Conservation (phyloP, 2,329 filamentous ascomycete genomes). For the Grosmannia huntii region DNA sequence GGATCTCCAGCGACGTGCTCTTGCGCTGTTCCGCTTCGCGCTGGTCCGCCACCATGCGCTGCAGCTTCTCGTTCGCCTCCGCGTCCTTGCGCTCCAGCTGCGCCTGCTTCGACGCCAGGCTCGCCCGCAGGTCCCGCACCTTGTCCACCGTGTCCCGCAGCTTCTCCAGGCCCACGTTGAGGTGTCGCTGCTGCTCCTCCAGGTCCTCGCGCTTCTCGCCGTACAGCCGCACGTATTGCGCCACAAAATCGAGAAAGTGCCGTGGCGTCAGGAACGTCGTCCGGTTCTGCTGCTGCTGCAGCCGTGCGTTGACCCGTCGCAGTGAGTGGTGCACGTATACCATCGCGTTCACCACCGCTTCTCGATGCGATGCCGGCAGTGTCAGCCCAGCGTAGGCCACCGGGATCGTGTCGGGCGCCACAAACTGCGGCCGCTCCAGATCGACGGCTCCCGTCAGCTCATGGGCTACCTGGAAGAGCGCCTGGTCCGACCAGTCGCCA, state of each 20-base stretch:
- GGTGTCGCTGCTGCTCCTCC: slow-evolving; percentile 94
- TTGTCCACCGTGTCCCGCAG: slow-evolving; percentile 94
- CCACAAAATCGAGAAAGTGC: slow-evolving; percentile 96
- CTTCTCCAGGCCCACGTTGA: slow-evolving; percentile 97
- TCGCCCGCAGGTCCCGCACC: slow-evolving; percentile 80
- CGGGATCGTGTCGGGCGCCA: slow-evolving; percentile 79
- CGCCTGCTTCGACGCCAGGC: slow-evolving; percentile 85
- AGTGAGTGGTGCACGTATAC: slow-evolving; percentile 97
- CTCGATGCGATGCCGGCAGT: slow-evolving; percentile 78
- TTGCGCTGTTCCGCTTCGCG: slow-evolving; percentile 88
- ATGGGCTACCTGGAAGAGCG: slow-evolving; percentile 91
- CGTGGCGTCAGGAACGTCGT: slow-evolving; percentile 88
- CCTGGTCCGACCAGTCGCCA: slow-evolving; percentile 98
- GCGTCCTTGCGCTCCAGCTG: slow-evolving; percentile 88
- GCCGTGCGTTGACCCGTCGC: slow-evolving; percentile 74
- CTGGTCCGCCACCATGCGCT: slow-evolving; percentile 94
- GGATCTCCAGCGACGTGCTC: slow-evolving; percentile 75
- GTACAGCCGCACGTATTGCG: slow-evolving; percentile 93
- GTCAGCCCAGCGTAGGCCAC: slow-evolving; percentile 79
- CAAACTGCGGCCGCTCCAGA: slow-evolving; percentile 75
- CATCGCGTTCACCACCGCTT: slow-evolving; percentile 94
- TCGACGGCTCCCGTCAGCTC: slow-evolving; percentile 96
- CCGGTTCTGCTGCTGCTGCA: slow-evolving; percentile 85
- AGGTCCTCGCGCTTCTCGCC: slow-evolving; percentile 97
- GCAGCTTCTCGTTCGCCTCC: slow-evolving; percentile 93